Conservation (phyloP, 2,329 filamentous ascomycete genomes). For the Coniosporium uncinatum region DNA sequence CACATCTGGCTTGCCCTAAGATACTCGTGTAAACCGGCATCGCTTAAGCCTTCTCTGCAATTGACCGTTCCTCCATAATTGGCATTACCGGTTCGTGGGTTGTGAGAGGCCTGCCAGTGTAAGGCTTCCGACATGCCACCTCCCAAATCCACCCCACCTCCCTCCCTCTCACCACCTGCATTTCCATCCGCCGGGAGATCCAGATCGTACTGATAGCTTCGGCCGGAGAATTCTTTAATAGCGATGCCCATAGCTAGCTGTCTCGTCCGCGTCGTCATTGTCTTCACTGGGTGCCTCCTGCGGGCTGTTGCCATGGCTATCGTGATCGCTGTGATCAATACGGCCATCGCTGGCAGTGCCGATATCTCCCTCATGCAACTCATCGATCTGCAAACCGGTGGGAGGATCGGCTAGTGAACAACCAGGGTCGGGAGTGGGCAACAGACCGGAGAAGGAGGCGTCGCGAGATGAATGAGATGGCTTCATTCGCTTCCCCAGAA, state of each 20-base stretch:
- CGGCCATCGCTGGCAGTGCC: too few relatives aligned
- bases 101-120: neutral
- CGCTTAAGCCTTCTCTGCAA: neutral
- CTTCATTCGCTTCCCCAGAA: too few relatives aligned
- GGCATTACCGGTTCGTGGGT: neutral
- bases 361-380: too few relatives aligned
- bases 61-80: conserved; percentile 1
- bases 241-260: neutral
- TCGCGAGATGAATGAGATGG: too few relatives aligned
- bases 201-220: neutral
- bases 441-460: too few relatives aligned
- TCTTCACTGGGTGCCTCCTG: too few relatives aligned
- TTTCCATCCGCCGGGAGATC: neutral
- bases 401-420: too few relatives aligned
- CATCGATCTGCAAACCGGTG: too few relatives aligned
- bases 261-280: too few relatives aligned
- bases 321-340: too few relatives aligned
- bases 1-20: neutral
- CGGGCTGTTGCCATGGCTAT: too few relatives aligned
- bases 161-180: neutral
- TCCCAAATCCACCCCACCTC: neutral
- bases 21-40: neutral
- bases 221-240: neutral
- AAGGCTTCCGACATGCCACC: neutral
- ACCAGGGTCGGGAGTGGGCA: too few relatives aligned